These are phyloP conservation scores for Plasmodium cynomolgi DNA, from an alignment of 169 alveolate species.

Conservation along the genomic window DNA sequence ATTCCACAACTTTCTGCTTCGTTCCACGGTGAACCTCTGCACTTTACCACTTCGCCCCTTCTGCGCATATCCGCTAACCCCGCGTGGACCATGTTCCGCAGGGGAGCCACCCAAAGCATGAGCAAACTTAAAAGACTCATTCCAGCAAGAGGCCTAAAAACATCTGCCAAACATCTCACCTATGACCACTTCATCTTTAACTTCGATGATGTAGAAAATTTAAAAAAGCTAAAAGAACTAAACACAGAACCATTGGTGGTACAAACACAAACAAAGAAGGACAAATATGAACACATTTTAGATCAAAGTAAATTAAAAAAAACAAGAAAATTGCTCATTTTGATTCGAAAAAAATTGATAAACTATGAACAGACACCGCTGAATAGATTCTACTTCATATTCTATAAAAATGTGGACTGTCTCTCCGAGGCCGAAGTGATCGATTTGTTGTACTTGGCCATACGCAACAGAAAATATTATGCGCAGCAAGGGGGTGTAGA, in stretches of 20 bases:
- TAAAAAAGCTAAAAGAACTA: constrained; percentile 44
- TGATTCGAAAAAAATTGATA: constrained; percentile 28
- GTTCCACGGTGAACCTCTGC: neutral
- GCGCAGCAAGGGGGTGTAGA: neutral
- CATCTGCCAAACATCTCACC: neutral
- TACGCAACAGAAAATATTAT: constrained; percentile 34
- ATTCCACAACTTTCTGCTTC: neutral
- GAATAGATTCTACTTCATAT: constrained; percentile 47
- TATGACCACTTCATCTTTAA: constrained; percentile 51
- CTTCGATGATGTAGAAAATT: constrained; percentile 66
- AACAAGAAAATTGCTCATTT: constrained; percentile 33
- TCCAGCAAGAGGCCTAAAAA: constrained; percentile 3
- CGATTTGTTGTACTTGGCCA: constrained; percentile 31
- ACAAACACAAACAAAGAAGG: neutral
- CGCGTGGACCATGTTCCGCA: neutral
- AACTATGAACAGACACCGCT: constrained; percentile 32
- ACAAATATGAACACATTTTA: constrained; percentile 2
- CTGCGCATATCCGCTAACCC: neutral
- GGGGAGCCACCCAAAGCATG: neutral
- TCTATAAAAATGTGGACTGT: constrained; percentile 49
- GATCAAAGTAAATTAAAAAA: constrained; percentile 51
- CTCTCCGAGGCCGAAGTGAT: constrained; percentile 31
- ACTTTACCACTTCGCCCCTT: neutral
- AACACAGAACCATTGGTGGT: neutral
- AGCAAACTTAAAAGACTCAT: constrained; percentile 8